Conservation (phyloP, 139 green algal species). For the Monoraphidium neglectum region DNA sequence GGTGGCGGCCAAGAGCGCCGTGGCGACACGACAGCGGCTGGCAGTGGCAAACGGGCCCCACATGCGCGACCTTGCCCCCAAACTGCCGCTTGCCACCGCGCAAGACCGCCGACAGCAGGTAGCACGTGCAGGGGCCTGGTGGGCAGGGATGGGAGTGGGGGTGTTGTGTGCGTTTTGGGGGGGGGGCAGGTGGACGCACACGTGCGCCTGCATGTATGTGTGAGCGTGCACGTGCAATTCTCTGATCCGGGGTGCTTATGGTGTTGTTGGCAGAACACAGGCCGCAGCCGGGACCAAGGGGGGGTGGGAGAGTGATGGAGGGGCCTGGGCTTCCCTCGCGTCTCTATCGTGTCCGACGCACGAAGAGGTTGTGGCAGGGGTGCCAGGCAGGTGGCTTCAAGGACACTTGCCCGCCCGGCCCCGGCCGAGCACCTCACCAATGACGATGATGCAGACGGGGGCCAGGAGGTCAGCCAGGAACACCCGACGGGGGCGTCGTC, state of each 20-base stretch:
- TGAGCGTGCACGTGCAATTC: no score
- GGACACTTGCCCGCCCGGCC: no score
- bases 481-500: slow-evolving; percentile 16
- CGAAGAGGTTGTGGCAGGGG: no score
- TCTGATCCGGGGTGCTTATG: no score
- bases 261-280: neutral
- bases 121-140: neutral
- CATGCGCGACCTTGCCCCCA: slow-evolving; percentile 11
- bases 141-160: neutral
- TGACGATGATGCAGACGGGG: neutral
- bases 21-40: slow-evolving; percentile 4
- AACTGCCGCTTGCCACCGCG: slow-evolving; percentile 12
- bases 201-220: no score
- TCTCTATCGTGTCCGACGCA: no score
- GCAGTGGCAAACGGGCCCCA: neutral
- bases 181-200: no score
- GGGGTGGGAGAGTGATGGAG: no score
- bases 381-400: no score
- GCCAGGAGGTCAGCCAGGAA: slow-evolving; percentile 16
- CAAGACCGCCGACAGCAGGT: slow-evolving; percentile 5
- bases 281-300: neutral
- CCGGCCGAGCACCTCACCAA: slow-evolving; percentile 5
- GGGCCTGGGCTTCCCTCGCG: no score
- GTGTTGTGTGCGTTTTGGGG: neutral
- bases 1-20: neutral